Evolutionary conservation across 1,284 basidiomycete species (phyloP).

Genomic region (Trichosporon coremiiforme): DNA sequence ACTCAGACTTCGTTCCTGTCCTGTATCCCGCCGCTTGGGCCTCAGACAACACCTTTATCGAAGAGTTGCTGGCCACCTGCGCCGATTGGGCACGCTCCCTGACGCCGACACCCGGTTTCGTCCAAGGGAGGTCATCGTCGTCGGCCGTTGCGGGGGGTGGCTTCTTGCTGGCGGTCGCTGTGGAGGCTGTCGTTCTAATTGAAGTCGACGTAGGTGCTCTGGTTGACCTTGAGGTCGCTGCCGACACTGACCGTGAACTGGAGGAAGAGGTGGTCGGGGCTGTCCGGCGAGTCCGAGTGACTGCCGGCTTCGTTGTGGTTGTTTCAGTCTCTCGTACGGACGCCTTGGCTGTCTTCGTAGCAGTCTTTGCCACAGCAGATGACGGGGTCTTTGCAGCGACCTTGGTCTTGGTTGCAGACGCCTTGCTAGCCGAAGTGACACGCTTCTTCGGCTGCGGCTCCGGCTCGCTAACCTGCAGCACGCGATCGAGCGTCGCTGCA

Average conservation of each 20-base stretch:
- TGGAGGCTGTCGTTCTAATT: not conserved
- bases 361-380: not conserved
- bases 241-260: not conserved
- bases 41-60: constrained; percentile 19
- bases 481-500: not conserved
- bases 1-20: constrained; percentile 9
- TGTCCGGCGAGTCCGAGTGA: not conserved
- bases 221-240: not conserved
- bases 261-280: not conserved
- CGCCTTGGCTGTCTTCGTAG: not conserved
- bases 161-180: constrained; percentile 5
- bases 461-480: constrained; percentile 5
- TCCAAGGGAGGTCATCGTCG: constrained; percentile 25
- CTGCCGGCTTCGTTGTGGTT: not conserved
- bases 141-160: constrained; percentile 1
- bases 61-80: constrained; percentile 23
- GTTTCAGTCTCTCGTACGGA: not conserved
- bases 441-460: constrained; percentile 14
- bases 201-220: not conserved
- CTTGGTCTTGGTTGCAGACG: not conserved
- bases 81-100: constrained; percentile 29
- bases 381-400: not conserved
- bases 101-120: constrained; percentile 13
- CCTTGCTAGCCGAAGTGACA: not conserved
- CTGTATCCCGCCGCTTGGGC: constrained; percentile 23